These are phyloP conservation scores for Cladophialophora yegresii DNA, from an alignment of 2,329 filamentous ascomycete genomes.

Conservation along the genomic window DNA sequence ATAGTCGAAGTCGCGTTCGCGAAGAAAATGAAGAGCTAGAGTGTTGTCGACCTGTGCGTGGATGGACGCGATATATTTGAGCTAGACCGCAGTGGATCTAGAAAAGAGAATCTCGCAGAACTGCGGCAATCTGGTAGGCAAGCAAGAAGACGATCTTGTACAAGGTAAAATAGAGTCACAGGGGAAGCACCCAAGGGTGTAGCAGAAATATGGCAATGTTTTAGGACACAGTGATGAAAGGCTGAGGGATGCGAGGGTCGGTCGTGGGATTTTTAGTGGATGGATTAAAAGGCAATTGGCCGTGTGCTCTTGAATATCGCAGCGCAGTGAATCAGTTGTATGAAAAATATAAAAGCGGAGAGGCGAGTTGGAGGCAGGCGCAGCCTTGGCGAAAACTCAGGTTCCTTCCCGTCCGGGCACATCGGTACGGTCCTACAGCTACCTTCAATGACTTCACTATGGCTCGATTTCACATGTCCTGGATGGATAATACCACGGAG, in stretches of 20 bases:
- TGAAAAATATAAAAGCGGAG: conserved; percentile 21
- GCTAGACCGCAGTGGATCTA: conserved; percentile 14
- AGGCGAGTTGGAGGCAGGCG: conserved; percentile 14
- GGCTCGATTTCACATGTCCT: not conserved
- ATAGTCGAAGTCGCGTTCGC: conserved; percentile 7
- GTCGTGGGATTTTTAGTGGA: conserved; percentile 13
- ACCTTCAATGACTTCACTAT: not conserved
- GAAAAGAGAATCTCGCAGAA: conserved; percentile 12
- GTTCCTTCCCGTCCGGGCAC: not conserved
- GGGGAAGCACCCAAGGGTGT: not conserved
- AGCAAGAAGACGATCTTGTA: conserved; percentile 6
- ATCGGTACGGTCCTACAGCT: not conserved
- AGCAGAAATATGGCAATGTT: conserved; percentile 1
- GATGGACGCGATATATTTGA: conserved; percentile 1
- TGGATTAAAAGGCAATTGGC: conserved; percentile 12
- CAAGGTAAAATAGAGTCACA: not conserved
- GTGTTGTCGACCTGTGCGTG: not conserved
- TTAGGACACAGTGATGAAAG: conserved; percentile 9
- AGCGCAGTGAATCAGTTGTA: not conserved
- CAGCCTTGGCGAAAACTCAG: conserved; percentile 14
- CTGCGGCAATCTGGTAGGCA: conserved; percentile 19
- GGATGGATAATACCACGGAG: not conserved
- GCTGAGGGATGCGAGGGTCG: conserved; percentile 1
- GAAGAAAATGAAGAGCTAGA: not conserved
- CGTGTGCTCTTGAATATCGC: conserved; percentile 11